Conservation (phyloP, 108 stramenopile species). For the Skeletonema costatum region DNA sequence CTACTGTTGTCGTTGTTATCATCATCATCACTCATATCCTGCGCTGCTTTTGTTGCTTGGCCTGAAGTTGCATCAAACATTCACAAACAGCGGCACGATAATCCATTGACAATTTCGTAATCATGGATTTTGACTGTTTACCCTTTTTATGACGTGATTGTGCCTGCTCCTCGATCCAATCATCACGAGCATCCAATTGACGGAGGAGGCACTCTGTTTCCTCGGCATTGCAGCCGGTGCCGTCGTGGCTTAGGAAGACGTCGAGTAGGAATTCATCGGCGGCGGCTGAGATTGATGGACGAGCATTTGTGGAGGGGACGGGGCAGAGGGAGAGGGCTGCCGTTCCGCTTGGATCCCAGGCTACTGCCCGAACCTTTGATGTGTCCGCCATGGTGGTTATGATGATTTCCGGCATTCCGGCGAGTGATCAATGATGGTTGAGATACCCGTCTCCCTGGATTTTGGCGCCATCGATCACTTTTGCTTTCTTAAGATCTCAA, state of each 20-base stretch:
- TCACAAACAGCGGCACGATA: slow-evolving; percentile 62
- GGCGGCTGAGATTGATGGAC: background rate
- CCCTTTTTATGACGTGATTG: background rate
- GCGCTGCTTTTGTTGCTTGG: background rate
- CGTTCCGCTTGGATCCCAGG: slow-evolving; percentile 48
- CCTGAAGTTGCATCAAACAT: slow-evolving; percentile 53
- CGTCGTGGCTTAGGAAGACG: slow-evolving; percentile 54
- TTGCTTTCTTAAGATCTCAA: too few species aligned
- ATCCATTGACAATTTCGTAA: slow-evolving; percentile 28
- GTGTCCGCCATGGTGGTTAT: background rate
- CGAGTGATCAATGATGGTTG: too few species aligned
- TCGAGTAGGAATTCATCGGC: slow-evolving; percentile 5
- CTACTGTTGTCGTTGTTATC: slow-evolving; percentile 14
- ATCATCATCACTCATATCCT: slow-evolving; percentile 5
- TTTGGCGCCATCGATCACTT: too few species aligned
- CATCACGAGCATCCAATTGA: slow-evolving; percentile 62
- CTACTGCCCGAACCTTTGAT: slow-evolving; percentile 20
- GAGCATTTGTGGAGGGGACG: background rate
- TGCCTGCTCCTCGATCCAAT: slow-evolving; percentile 25
- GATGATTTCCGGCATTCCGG: too few species aligned
- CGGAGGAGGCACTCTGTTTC: slow-evolving; percentile 71
- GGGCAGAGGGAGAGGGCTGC: slow-evolving; percentile 30
- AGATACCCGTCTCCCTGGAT: too few species aligned
- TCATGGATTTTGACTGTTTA: background rate
- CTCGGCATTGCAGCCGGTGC: slow-evolving; percentile 60